A percentile compares a stretch with the other conserved stretches of the same genome.
phyloP scores from a whole-genome alignment of 768 basidiomycete species.

The Ramaria rubella region DNA sequence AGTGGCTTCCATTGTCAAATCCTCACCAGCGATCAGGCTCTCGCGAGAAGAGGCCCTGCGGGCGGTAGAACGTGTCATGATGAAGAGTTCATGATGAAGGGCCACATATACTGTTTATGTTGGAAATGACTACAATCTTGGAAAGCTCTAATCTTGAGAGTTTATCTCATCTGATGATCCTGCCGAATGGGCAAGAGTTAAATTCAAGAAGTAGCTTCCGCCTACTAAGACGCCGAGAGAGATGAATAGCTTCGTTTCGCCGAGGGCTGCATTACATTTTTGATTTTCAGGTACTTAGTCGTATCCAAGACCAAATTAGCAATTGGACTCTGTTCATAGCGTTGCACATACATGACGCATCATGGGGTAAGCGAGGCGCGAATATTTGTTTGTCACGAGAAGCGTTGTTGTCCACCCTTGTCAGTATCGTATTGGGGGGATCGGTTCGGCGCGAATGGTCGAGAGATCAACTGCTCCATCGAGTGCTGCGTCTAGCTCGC shows the following conservation, averaged over 20 bases:
- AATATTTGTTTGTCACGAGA: neutral
- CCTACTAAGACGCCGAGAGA: neutral
- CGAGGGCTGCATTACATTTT: neutral
- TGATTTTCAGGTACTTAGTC: neutral
- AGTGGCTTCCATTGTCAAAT: neutral
- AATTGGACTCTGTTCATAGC: neutral
- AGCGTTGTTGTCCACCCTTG: neutral
- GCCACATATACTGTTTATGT: too few species aligned
- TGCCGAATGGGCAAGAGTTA: neutral
- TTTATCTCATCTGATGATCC: neutral
- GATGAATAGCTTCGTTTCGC: neutral
- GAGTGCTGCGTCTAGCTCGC: constrained; percentile 77
- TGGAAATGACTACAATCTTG: too few species aligned
- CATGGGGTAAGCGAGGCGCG: neutral
- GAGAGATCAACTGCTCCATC: constrained; percentile 71
- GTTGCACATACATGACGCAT: neutral
- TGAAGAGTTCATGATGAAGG: neutral
- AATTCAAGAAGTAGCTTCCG: neutral
- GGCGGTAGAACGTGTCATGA: constrained; percentile 3
- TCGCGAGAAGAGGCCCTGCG: constrained; percentile 7
- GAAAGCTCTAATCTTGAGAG: too few species aligned
- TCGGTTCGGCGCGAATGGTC: constrained; percentile 80
- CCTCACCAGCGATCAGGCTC: neutral
- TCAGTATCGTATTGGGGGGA: constrained; percentile 75
- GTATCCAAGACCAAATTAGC: neutral